Base-by-base conservation (phyloP, 345 rosid species). In the Rhizophora mangle region DNA sequence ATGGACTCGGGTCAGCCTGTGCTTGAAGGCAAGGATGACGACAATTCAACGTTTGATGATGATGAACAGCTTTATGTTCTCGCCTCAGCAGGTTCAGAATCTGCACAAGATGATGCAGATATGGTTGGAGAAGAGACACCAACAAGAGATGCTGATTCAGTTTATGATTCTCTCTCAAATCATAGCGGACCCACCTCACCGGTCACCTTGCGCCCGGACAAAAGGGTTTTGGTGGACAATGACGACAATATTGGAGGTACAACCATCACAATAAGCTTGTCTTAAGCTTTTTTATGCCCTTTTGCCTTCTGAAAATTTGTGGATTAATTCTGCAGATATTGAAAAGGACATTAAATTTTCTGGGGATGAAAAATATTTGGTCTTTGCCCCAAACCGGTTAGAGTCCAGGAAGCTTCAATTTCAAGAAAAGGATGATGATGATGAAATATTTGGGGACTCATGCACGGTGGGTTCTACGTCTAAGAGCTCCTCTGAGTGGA, bases 401-500 rank as follows among this genome's bases (percentile, higher is more conserved):
- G 84, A 84, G 58, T 58, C 86, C 37, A 78, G 68, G 75, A 82
- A 70, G 46, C 59, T 70, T 55, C 60, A 63, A 51, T 78, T 67
- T 39, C 73, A 77, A 8, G 96, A 80, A 53, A 74, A 81, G 24
- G 80, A 83, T 30, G 80, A 43, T 43, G 18, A 43, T 3, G 49
- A 82, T 65, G 76, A 72, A 6, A 86, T 86, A 67, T 96, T 76
- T 8, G 97, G 98, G 8, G 98, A 92, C 49, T 89, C 97, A 9
- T 88, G 83, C 68, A 96, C 98, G 0, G 79, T 79, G 13, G 99
- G 93, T 5, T 96, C 99, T 5, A 96, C 99, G 24, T 96, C 99
- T 0, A 96, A 92, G 86, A 96, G 98, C 82, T 96, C 99, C 19
- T 87, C 98, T 21, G 98, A 96, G 52, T 96, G 99, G 99, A 85